Conservation (phyloP, 176 grass and related monocot genomes). For the Carex littledalei region DNA sequence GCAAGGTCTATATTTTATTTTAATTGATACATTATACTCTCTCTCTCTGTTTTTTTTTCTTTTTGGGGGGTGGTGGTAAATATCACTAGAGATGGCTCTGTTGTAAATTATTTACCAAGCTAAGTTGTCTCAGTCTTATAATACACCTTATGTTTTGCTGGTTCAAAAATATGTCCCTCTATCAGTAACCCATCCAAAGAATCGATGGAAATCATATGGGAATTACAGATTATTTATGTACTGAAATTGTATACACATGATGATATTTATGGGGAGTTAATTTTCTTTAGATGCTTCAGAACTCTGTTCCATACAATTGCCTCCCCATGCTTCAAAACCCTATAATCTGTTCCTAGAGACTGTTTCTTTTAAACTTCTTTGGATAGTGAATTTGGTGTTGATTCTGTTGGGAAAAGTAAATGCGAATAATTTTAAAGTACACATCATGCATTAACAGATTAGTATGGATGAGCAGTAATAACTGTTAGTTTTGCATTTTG, state of each 20-base stretch:
- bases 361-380: neutral
- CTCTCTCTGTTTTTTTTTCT: neutral
- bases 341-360: neutral
- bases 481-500: neutral
- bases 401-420: neutral
- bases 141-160: neutral
- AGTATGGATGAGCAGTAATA: too few species aligned
- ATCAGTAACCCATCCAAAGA: neutral
- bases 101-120: neutral
- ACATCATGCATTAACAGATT: neutral
- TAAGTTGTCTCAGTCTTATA: neutral
- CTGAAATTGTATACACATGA: neutral
- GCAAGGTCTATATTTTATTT: constrained; percentile 9
- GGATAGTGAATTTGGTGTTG: neutral
- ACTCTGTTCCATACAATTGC: neutral
- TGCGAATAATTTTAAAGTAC: neutral
- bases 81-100: neutral
- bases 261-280: neutral
- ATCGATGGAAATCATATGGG: neutral
- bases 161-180: neutral
- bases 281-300: neutral
- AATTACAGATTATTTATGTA: neutral
- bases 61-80: neutral
- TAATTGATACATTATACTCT: neutral
- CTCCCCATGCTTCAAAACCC: neutral